Conservation (phyloP, 345 rosid genomes). For the Capsella bursapastoris region DNA sequence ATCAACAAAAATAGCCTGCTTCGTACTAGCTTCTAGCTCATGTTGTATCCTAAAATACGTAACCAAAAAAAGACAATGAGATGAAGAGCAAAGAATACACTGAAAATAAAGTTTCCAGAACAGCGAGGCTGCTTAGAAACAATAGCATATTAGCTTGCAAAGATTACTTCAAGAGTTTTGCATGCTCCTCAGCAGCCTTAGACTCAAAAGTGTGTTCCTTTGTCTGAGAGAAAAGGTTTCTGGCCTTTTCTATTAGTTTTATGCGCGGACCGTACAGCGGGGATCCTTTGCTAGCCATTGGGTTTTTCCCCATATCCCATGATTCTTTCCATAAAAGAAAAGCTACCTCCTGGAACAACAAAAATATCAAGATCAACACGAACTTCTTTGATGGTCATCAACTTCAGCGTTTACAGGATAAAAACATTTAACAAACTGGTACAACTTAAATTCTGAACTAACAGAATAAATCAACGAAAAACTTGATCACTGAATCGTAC, state of each 20-base stretch:
- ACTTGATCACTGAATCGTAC: constrained; percentile 54
- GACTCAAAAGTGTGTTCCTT: constrained; percentile 94
- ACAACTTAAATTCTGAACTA: constrained; percentile 18
- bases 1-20: constrained; percentile 95
- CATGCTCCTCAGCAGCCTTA: constrained; percentile 98
- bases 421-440: constrained; percentile 7
- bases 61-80: constrained; percentile 8
- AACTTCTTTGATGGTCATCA: background rate
- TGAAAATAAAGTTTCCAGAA: constrained; percentile 9
- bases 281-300: constrained; percentile 98
- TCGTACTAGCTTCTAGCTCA: constrained; percentile 87
- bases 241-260: constrained; percentile 84
- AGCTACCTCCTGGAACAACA: constrained; percentile 76
- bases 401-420: constrained; percentile 14
- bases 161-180: constrained; percentile 81
- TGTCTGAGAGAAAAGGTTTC: constrained; percentile 75
- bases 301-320: constrained; percentile 88
- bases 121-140: background rate
- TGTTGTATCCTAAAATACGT: constrained; percentile 76
- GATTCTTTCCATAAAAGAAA: constrained; percentile 96
- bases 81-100: background rate
- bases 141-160: constrained; percentile 19
- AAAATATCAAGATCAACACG: background rate
- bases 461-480: constrained; percentile 5
- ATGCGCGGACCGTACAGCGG: constrained; percentile 97